Evolutionary conservation across 106 monocot genomes (phyloP), one percentile per base, ranked within the genome.

Genomic region (Cymbidium sinense): DNA sequence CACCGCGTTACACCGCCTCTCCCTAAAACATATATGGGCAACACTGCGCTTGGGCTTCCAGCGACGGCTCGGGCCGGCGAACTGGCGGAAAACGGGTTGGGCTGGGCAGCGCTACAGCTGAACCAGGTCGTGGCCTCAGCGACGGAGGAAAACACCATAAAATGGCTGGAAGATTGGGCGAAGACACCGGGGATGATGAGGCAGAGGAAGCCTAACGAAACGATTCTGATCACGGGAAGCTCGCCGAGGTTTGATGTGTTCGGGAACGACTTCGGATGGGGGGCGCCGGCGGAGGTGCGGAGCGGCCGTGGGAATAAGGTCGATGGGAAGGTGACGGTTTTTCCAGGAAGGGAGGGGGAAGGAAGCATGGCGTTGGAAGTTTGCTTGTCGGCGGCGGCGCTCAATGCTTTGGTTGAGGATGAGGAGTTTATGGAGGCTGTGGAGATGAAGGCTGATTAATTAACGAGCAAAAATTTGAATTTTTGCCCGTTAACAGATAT

Each of bases 251-350:
- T 91, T 70, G 43, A 85, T 23, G 79, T 91, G 74, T 89, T 81
- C 3, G 83, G 83, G 30, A 82, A 85, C 54, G 89, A 91, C 76
- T 91, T 89, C 34, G 91, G 88, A 17, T 86, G 86, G 91, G 91
- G 91, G 21, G 70, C 8, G 78, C 83, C 91, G n/a, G 74, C 76
- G 36, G 79, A 81, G 17, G 70, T 86, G 0, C 34, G 87, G 6
- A 86, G 87, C 74, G 87, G 90, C 11, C 8, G 17, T 0, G 81
- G 61, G 43, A 84, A 70, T 79, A 91, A 91, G 83, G 0, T 37
- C 0, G 83, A 88, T 37, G 88, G 88, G 36, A 88, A 78, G 84
- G 34, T 78, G 43, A 79, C 78, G 10, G 52, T 80, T 20, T 91
- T 51, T 51, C 71, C 74, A n/a, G 84, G 88, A 34, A 52, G 44